Evolutionary conservation across 2,329 filamentous ascomycete species (phyloP).

Genomic region (Xylariales sp.): DNA sequence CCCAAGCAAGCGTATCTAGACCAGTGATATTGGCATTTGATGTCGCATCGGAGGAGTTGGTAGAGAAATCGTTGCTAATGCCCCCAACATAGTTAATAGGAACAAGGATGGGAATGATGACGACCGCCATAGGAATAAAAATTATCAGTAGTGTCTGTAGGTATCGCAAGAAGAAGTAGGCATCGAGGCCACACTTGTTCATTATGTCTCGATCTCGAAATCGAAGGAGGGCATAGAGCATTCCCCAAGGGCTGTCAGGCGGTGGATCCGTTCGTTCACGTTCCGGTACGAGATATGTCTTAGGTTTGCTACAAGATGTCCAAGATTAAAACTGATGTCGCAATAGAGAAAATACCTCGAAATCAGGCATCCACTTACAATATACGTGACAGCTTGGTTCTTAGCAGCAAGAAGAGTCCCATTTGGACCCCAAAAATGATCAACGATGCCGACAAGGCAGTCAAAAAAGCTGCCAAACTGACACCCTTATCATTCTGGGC

Average conservation of each 20-base stretch:
- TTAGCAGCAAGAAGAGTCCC: constrained; percentile 68
- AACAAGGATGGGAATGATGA: constrained; percentile 81
- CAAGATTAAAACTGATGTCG: too few species aligned
- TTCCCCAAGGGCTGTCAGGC: constrained; percentile 48
- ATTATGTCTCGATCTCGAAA: constrained; percentile 78
- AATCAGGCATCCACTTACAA: constrained; percentile 67
- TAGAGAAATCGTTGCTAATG: constrained; percentile 49
- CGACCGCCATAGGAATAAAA: constrained; percentile 73
- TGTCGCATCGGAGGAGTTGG: constrained; percentile 21
- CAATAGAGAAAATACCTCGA: too few species aligned
- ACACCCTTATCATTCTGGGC: constrained; percentile 33
- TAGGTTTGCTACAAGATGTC: constrained; percentile 59
- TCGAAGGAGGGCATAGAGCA: constrained; percentile 59
- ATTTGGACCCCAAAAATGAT: constrained; percentile 61
- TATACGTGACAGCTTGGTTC: constrained; percentile 75
- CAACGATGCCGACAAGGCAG: constrained; percentile 59
- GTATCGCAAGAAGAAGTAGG: constrained; percentile 83
- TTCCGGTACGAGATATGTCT: constrained; percentile 82
- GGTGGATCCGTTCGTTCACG: constrained; percentile 77
- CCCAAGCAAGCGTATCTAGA: constrained; percentile 80
- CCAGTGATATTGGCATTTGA: constrained; percentile 44
- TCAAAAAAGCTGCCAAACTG: constrained; percentile 54
- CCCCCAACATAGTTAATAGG: constrained; percentile 79
- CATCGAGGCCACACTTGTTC: constrained; percentile 90
- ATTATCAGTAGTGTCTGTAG: constrained; percentile 82